phyloP scores from a whole-genome alignment of 1,284 basidiomycete species.

The Marasmius tenuissimus region DNA sequence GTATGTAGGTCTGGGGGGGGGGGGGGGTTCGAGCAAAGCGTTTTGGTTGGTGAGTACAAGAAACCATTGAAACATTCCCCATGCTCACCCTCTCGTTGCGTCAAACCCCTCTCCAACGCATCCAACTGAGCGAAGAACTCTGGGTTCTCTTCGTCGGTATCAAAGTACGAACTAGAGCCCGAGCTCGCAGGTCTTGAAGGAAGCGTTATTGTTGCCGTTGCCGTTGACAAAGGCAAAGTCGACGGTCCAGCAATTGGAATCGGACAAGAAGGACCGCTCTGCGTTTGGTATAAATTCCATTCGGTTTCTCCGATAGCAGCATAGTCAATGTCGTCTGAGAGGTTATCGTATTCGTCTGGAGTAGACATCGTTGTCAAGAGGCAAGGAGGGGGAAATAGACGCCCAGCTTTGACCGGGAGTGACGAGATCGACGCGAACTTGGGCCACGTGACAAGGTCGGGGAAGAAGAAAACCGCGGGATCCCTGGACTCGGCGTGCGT shows the following conservation, averaged over 20 bases:
- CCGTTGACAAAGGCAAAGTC: not conserved
- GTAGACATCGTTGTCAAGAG: too few species aligned
- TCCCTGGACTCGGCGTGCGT: too few species aligned
- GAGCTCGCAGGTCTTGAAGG: constrained; percentile 15
- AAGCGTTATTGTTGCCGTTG: not conserved
- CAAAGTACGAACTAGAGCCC: constrained; percentile 26
- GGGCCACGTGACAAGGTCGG: not conserved
- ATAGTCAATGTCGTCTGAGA: constrained; percentile 12
- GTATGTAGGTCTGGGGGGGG: too few species aligned
- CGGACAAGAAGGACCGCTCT: not conserved
- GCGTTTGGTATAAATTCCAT: constrained; percentile 9
- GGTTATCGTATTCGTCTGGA: constrained; percentile 11
- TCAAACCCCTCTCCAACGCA: constrained; percentile 32
- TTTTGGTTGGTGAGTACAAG: too few species aligned
- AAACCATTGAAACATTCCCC: too few species aligned
- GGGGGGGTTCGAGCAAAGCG: too few species aligned
- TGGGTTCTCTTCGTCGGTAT: constrained; percentile 28
- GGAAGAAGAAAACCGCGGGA: too few species aligned
- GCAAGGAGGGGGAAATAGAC: not conserved
- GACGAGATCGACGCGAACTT: not conserved
- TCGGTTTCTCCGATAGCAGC: constrained; percentile 9
- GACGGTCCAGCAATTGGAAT: not conserved
- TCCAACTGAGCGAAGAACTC: constrained; percentile 38
- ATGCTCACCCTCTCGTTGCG: not conserved
- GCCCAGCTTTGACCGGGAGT: not conserved